phyloP scores from a whole-genome alignment of 2,329 filamentous ascomycete species.

The Colletotrichum sp. region DNA sequence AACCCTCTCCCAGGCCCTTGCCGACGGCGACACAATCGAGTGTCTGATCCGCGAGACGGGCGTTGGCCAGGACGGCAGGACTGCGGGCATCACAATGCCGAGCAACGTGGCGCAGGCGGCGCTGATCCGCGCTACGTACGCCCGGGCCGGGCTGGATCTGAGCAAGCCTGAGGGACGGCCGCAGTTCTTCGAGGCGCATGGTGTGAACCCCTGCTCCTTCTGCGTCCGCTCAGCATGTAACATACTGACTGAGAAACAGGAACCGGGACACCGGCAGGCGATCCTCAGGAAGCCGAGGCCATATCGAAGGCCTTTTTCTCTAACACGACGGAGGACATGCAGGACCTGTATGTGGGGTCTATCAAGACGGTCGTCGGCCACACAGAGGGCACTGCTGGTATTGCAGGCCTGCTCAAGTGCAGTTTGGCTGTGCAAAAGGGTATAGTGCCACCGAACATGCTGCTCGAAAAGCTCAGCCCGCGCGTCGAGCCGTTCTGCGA shows the following conservation, averaged over 20 bases:
- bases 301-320: neutral
- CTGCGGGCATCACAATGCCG: neutral
- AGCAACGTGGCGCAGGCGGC: neutral
- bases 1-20: neutral
- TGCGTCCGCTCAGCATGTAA: neutral
- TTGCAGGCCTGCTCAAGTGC: neutral
- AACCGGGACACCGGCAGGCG: neutral
- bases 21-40: neutral
- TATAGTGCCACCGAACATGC: neutral
- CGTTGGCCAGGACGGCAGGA: neutral
- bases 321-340: no score
- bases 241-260: constrained; percentile 21
- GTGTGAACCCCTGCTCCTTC: constrained; percentile 36
- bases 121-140: constrained; percentile 26
- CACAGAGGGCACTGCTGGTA: neutral
- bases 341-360: constrained; percentile 24
- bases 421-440: neutral
- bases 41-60: neutral
- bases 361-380: constrained; percentile 21
- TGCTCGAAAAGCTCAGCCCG: neutral
- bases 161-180: constrained; percentile 3
- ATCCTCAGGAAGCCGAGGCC: neutral
- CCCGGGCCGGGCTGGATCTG: constrained; percentile 4
- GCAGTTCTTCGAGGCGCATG: neutral
- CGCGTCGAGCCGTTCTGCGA: neutral